A percentile compares a stretch with the other conserved stretches of the same genome.
These are phyloP conservation scores for Pinus albicaulis DNA, from an alignment of 75 land plant genomes.

Conservation along the genomic window DNA sequence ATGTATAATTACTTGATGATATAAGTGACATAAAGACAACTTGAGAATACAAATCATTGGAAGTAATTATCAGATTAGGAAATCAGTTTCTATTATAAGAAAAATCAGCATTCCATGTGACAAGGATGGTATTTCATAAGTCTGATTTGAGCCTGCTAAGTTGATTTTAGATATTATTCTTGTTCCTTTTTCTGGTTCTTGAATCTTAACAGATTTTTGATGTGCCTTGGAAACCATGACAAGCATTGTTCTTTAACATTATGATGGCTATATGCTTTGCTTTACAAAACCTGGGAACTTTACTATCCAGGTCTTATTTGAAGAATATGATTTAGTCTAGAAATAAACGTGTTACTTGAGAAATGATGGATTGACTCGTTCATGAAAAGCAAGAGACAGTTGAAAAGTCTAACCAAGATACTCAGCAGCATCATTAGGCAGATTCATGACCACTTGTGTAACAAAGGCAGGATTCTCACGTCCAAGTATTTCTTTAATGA, in stretches of 20 bases:
- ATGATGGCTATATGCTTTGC: too few species aligned
- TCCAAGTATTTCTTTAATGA: conserved; percentile 57
- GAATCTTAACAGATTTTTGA: neutral
- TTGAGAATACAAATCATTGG: too few species aligned
- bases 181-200: neutral
- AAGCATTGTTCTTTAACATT: too few species aligned
- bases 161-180: neutral
- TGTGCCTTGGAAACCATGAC: neutral
- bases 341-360: neutral
- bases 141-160: neutral
- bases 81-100: too few species aligned
- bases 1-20: too few species aligned
- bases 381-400: neutral
- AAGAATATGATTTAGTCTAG: neutral
- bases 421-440: conserved; percentile 78
- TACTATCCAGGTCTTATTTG: neutral
- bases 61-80: too few species aligned
- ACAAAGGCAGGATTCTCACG: conserved; percentile 40
- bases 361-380: neutral
- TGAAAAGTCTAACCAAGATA: conserved; percentile 55
- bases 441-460: conserved; percentile 91
- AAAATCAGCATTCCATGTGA: neutral
- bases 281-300: too few species aligned
- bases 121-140: neutral
- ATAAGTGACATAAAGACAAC: too few species aligned